Conservation (phyloP, 2,329 filamentous ascomycete genomes). For the Hypoxylon sp. region DNA sequence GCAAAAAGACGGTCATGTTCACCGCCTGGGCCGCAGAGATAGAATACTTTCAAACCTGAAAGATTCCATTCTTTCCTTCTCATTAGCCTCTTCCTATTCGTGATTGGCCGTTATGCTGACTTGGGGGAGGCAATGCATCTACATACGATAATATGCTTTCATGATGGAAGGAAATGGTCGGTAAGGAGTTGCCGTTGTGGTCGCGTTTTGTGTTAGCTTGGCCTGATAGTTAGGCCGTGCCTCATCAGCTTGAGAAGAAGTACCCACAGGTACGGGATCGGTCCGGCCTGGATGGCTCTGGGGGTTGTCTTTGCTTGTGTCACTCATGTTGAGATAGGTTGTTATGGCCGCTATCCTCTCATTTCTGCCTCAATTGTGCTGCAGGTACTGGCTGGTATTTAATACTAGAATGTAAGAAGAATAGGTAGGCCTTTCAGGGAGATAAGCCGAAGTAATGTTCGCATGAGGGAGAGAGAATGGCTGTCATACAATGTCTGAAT, state of each 20-base stretch:
- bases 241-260: background rate
- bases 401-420: background rate
- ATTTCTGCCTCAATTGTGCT: background rate
- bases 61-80: slow-evolving; percentile 28
- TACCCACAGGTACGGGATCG: background rate
- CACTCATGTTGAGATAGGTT: background rate
- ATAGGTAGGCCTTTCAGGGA: background rate
- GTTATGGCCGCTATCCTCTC: background rate
- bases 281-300: background rate
- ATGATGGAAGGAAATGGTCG: slow-evolving; percentile 47
- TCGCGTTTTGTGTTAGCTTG: background rate
- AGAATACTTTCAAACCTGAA: slow-evolving; percentile 29
- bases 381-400: background rate
- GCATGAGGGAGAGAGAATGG: background rate
- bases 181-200: slow-evolving; percentile 23
- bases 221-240: background rate
- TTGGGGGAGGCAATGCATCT: background rate
- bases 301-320: background rate
- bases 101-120: background rate
- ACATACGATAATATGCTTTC: slow-evolving; percentile 36
- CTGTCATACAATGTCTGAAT: background rate
- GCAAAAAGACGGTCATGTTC: slow-evolving; percentile 38
- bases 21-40: slow-evolving; percentile 31
- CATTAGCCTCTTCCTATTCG: background rate
- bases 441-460: background rate